Evolutionary conservation across 192 early-diverging fungal species (phyloP).

Genomic region (Rhizophagus sp.): DNA sequence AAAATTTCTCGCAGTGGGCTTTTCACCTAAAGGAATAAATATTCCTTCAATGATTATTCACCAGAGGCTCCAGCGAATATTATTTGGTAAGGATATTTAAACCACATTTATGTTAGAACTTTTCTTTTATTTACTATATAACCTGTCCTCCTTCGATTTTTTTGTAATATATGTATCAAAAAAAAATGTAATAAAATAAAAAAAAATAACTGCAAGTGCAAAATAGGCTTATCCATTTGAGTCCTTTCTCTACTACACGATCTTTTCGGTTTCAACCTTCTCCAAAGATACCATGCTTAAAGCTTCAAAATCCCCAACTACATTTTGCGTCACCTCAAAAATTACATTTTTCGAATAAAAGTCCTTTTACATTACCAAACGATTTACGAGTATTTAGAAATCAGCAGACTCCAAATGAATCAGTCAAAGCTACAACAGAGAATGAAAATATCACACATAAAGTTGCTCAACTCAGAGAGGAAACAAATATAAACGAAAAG

Average conservation of each 20-base stretch:
- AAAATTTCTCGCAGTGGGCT: too few species aligned
- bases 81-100: too few species aligned
- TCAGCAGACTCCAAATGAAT: not conserved
- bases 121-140: too few species aligned
- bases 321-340: not conserved
- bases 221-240: not conserved
- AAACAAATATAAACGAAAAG: conserved; percentile 2
- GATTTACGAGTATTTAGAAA: conserved; percentile 9
- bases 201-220: not conserved
- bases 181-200: too few species aligned
- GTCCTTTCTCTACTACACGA: not conserved
- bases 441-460: conserved; percentile 3
- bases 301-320: not conserved
- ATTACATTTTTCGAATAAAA: not conserved
- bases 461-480: not conserved
- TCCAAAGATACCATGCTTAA: not conserved
- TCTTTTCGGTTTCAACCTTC: not conserved
- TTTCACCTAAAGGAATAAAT: too few species aligned
- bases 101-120: too few species aligned
- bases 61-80: too few species aligned
- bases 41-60: too few species aligned
- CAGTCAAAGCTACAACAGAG: not conserved
- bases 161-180: too few species aligned
- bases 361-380: not conserved
- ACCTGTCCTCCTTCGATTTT: too few species aligned